Evolutionary conservation across 768 basidiomycete genomes (phyloP).

Genomic region (Phaffia australis): DNA sequence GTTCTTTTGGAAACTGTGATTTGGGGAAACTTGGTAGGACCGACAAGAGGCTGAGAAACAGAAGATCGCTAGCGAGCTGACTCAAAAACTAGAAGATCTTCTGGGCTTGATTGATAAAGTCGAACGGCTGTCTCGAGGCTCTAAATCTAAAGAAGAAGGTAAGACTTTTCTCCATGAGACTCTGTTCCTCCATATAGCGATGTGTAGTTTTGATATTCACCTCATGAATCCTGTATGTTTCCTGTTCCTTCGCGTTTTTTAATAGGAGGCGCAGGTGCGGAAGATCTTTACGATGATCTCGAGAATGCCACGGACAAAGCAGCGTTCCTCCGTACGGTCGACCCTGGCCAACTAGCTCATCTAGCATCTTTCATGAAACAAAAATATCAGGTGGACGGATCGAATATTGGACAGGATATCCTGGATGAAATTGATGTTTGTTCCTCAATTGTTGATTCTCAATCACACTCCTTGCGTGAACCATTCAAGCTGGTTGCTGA

Average conservation of each 20-base stretch:
- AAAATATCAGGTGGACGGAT: conserved; percentile 44
- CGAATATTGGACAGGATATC: conserved; percentile 50
- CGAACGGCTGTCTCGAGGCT: too few relatives aligned
- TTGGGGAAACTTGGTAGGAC: neutral
- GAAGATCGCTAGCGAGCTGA: neutral
- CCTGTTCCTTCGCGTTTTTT: neutral
- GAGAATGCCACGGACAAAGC: conserved; percentile 46
- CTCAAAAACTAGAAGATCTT: neutral
- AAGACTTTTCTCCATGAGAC: too few relatives aligned
- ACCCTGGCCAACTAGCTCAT: neutral
- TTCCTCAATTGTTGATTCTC: neutral
- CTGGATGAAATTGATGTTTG: conserved; percentile 63
- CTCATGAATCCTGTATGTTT: neutral
- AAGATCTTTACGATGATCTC: conserved; percentile 52
- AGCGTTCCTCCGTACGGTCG: conserved; percentile 11
- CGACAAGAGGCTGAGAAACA: neutral
- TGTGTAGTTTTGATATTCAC: too few relatives aligned
- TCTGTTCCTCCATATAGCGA: too few relatives aligned
- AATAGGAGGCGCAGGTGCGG: conserved; percentile 38
- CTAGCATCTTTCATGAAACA: conserved; percentile 22
- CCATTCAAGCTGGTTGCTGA: neutral
- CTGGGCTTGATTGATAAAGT: neutral
- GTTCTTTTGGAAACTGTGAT: too few relatives aligned
- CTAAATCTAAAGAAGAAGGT: too few relatives aligned
- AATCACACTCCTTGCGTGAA: neutral